These are phyloP conservation scores for Combretum micranthum DNA, from an alignment of 345 rosid species.

Conservation along the genomic window DNA sequence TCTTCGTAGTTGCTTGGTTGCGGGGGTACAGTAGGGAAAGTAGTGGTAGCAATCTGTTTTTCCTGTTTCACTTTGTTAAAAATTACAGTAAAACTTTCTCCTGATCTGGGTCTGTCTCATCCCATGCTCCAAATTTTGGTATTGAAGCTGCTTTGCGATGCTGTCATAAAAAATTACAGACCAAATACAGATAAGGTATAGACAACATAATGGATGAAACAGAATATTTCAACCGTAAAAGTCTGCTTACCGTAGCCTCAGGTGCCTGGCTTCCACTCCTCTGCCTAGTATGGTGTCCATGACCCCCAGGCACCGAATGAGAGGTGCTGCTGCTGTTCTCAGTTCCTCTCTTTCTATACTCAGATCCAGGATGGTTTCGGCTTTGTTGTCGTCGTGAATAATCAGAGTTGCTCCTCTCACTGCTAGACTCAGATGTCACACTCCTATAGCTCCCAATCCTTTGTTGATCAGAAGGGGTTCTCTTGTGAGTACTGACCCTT, in stretches of 20 bases:
- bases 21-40: conserved; percentile 8
- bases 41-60: conserved; percentile 22
- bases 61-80: conserved; percentile 46
- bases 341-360: conserved; percentile 4
- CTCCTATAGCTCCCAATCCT: conserved; percentile 10
- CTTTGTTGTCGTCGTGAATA: conserved; percentile 5
- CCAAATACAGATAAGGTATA: background rate
- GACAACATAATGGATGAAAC: background rate
- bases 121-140: conserved; percentile 61
- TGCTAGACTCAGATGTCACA: conserved; percentile 13
- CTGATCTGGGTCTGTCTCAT: conserved; percentile 40
- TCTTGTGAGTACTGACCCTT: background rate
- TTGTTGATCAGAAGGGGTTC: conserved; percentile 4
- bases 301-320: conserved; percentile 2
- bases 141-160: conserved; percentile 29
- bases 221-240: background rate
- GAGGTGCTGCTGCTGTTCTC: conserved; percentile 16
- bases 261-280: conserved; percentile 13
- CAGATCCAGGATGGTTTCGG: conserved; percentile 7
- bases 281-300: conserved; percentile 12
- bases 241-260: conserved; percentile 12
- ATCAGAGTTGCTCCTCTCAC: conserved; percentile 19
- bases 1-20: background rate
- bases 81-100: conserved; percentile 39
- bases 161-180: conserved; percentile 9